phyloP scores from a whole-genome alignment of 176 grass and related monocot species.

The Thalia dealbata region DNA sequence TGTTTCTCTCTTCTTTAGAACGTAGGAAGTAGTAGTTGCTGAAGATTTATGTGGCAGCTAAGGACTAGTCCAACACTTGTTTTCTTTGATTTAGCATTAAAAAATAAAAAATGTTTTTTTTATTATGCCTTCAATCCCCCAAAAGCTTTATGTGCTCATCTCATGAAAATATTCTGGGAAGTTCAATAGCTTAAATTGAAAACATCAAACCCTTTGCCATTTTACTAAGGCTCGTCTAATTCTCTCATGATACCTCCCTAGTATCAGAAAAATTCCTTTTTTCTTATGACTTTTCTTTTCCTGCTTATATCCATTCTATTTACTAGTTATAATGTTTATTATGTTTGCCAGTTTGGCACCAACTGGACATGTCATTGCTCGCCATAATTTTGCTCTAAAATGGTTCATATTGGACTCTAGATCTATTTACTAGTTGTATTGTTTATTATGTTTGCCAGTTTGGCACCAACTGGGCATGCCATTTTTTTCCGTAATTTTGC shows the following conservation, averaged over 20 bases:
- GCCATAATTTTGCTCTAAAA: background rate
- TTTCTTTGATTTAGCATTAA: background rate
- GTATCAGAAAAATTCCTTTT: background rate
- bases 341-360: background rate
- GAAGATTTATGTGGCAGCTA: background rate
- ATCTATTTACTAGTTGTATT: too few species aligned
- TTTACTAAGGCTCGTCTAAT: background rate
- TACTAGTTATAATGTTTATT: background rate
- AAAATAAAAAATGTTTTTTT: background rate
- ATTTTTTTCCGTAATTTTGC: background rate
- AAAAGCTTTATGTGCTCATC: background rate
- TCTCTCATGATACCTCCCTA: background rate
- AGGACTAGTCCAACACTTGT: background rate
- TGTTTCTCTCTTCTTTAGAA: conserved; percentile 4
- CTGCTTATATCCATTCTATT: background rate
- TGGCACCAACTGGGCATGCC: too few species aligned
- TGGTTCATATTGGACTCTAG: background rate
- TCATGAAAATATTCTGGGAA: background rate
- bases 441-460: too few species aligned
- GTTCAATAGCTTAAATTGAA: background rate
- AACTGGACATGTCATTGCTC: background rate
- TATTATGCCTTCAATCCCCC: background rate
- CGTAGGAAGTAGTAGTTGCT: background rate
- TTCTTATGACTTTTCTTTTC: background rate
- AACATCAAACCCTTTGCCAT: background rate